A percentile compares a stretch with the other conserved stretches of the same genome.
Conservation (phyloP, 148 eudicot genomes). For the Suaeda aralocaspica region DNA sequence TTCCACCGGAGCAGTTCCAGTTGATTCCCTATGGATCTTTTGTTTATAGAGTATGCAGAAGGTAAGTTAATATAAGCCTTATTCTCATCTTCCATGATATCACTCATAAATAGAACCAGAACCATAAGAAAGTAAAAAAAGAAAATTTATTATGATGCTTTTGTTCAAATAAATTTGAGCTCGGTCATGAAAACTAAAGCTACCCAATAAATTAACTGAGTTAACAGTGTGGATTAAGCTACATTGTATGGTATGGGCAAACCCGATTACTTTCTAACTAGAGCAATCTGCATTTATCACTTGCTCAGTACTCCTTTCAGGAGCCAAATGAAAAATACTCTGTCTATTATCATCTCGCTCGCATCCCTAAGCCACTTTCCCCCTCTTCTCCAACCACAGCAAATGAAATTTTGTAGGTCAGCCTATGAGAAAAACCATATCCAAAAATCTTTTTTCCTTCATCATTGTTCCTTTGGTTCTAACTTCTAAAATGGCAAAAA, state of each 20-base stretch:
- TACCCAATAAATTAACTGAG: neutral
- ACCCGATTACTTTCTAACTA: neutral
- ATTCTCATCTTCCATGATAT: neutral
- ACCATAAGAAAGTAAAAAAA: neutral
- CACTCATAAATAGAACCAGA: no score
- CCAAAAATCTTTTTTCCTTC: no score
- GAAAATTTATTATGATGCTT: neutral
- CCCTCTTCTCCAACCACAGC: neutral
- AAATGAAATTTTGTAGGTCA: neutral
- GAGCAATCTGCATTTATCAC: neutral
- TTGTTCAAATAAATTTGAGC: neutral
- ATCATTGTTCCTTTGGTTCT: no score
- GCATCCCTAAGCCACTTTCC: neutral
- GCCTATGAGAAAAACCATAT: neutral
- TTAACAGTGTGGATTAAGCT: neutral
- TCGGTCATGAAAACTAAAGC: neutral
- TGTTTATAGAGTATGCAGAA: neutral
- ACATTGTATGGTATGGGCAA: no score
- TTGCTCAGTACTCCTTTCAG: neutral
- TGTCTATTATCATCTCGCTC: neutral
- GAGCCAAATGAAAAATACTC: neutral
- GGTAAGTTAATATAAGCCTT: neutral
- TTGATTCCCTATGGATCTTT: slow-evolving; percentile 81
- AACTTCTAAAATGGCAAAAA: no score
- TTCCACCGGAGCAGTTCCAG: slow-evolving; percentile 57